A percentile compares a stretch with the other conserved stretches of the same genome.
These are phyloP conservation scores for Cerrena zonata DNA, from an alignment of 1,284 basidiomycete genomes.

Conservation along the genomic window DNA sequence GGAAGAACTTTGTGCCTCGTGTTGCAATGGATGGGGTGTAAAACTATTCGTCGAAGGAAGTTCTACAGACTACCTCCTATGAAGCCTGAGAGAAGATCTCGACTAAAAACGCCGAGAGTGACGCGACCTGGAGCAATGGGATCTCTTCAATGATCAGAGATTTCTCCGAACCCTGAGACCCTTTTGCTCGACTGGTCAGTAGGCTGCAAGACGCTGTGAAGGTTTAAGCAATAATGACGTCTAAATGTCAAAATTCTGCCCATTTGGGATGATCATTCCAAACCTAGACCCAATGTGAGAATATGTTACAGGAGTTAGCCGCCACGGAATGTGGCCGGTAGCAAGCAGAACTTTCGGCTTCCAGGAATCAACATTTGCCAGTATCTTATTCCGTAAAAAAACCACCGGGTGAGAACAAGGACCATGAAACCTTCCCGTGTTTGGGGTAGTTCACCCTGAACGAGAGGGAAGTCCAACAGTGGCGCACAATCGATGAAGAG, in stretches of 20 bases:
- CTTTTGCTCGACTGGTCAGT: not conserved
- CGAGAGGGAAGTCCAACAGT: no score
- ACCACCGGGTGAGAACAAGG: not conserved
- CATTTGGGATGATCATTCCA: not conserved
- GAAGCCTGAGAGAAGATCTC: not conserved
- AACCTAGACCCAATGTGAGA: not conserved
- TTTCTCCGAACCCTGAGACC: slow-evolving; percentile 1
- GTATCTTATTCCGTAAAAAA: not conserved
- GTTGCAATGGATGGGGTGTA: not conserved
- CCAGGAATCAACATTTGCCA: not conserved
- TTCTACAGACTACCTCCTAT: not conserved
- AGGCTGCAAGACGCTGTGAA: not conserved
- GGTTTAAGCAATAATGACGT: not conserved
- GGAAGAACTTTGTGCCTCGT: not conserved
- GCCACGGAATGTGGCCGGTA: not conserved
- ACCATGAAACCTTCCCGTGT: not conserved
- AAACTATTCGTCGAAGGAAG: not conserved
- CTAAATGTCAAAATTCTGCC: not conserved
- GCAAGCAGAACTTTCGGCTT: not conserved
- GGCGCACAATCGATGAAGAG: no score
- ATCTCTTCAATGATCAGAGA: slow-evolving; percentile 3
- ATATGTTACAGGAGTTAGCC: not conserved
- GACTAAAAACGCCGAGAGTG: slow-evolving; percentile 6
- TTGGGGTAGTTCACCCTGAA: not conserved
- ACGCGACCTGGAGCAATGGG: not conserved